Percentiles rank a stretch among this genome's conserved stretches.
phyloP scores from a whole-genome alignment of 2,329 filamentous ascomycete genomes.

The Chaetothyriales sp. region DNA sequence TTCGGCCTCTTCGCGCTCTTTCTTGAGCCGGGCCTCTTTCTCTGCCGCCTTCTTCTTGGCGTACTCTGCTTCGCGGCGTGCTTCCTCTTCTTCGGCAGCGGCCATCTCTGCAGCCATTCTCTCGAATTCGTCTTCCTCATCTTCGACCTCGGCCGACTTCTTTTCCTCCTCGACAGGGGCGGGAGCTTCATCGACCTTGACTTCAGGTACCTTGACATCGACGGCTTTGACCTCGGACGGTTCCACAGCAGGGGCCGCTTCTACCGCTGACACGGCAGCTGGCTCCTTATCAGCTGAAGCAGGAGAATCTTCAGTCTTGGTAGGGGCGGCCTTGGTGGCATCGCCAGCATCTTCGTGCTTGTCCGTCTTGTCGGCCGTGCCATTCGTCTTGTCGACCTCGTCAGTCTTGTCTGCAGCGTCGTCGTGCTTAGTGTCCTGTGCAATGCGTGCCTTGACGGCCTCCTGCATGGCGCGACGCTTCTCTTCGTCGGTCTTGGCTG shows the following conservation, averaged over 20 bases:
- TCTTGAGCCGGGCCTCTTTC: conserved; percentile 38
- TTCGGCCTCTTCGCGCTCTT: conserved; percentile 31
- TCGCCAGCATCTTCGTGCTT: conserved; percentile 31
- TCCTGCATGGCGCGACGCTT: conserved; percentile 61
- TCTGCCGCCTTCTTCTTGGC: conserved; percentile 67
- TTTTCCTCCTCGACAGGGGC: conserved; percentile 28
- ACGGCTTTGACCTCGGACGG: conserved; percentile 13
- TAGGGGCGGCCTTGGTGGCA: conserved; percentile 19
- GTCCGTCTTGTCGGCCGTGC: conserved; percentile 21
- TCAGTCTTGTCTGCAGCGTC: conserved; percentile 3
- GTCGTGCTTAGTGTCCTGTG: conserved; percentile 39
- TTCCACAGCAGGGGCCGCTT: conserved; percentile 16
- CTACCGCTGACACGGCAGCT: conserved; percentile 18
- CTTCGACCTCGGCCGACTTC: conserved; percentile 17
- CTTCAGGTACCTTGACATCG: conserved; percentile 17
- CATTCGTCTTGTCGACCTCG: conserved; percentile 32
- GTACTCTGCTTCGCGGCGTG: conserved; percentile 31
- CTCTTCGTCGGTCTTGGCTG: conserved; percentile 61
- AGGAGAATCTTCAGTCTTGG: conserved; percentile 12
- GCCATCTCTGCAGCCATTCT: conserved; percentile 33
- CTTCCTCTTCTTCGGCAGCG: conserved; percentile 33
- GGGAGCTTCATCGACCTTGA: conserved; percentile 28
- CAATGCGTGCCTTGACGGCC: conserved; percentile 35
- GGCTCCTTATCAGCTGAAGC: conserved; percentile 4
- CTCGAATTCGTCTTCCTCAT: conserved; percentile 32